Evolutionary conservation across 225 moss, liverwort and hornwort species (phyloP).

Genomic region (Sphagnum contortum): DNA sequence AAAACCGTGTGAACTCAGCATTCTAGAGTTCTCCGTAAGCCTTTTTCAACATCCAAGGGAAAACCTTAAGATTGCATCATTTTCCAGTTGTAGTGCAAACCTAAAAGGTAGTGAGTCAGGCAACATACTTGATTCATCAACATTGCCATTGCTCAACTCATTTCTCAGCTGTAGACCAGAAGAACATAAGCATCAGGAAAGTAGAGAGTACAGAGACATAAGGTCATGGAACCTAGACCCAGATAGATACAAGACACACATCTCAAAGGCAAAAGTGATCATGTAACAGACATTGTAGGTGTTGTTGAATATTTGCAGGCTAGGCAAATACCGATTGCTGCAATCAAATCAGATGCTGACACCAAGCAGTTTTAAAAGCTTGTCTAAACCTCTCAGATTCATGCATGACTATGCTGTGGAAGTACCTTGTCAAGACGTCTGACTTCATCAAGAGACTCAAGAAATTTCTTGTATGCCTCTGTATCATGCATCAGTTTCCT

Average conservation of each 20-base stretch:
- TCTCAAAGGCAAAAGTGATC: background rate
- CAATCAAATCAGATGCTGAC: slow-evolving; percentile 5
- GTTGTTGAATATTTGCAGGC: too few species aligned
- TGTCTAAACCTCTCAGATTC: background rate
- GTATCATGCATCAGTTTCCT: slow-evolving; percentile 59
- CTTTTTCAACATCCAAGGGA: background rate
- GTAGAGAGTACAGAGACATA: background rate
- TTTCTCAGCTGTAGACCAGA: slow-evolving; percentile 53
- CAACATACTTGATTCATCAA: slow-evolving; percentile 68
- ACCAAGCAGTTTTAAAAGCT: slow-evolving; percentile 2
- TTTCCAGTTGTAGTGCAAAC: background rate
- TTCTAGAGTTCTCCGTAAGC: background rate
- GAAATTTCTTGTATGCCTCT: slow-evolving; percentile 64
- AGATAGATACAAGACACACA: background rate
- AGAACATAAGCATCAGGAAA: background rate
- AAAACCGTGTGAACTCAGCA: background rate
- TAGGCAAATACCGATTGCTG: background rate
- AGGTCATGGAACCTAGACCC: background rate
- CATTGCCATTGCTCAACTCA: slow-evolving; percentile 70
- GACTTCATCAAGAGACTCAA: slow-evolving; percentile 86
- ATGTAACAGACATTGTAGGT: too few species aligned
- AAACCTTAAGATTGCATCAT: background rate
- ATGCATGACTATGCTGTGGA: slow-evolving; percentile 3
- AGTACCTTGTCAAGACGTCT: slow-evolving; percentile 70
- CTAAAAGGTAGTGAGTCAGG: background rate